phyloP scores from a whole-genome alignment of 345 rosid species.

The Gossypium anomalum region DNA sequence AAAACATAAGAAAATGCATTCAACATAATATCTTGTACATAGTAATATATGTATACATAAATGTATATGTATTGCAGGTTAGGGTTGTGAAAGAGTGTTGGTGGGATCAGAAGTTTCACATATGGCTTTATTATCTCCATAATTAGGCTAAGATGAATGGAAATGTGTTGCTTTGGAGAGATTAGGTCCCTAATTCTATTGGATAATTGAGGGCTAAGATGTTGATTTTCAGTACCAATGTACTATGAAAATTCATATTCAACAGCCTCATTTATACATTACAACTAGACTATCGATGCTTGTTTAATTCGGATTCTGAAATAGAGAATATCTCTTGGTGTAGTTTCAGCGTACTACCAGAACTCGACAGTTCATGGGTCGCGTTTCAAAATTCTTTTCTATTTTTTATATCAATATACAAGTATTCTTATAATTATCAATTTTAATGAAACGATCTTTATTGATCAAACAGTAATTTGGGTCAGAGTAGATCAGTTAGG shows the following conservation, averaged over 20 bases:
- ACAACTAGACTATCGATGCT: too few relatives aligned
- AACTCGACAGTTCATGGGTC: too few relatives aligned
- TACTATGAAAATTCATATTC: neutral
- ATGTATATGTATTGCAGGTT: conserved; percentile 17
- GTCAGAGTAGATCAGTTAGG: too few relatives aligned
- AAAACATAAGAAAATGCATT: conserved; percentile 8
- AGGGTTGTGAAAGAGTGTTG: conserved; percentile 16
- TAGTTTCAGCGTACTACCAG: too few relatives aligned
- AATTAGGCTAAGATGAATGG: neutral
- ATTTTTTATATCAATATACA: too few relatives aligned
- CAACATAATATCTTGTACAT: conserved; percentile 18
- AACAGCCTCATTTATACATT: neutral
- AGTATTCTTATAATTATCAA: too few relatives aligned
- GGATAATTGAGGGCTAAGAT: conserved; percentile 9
- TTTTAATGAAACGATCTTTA: too few relatives aligned
- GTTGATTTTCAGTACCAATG: neutral
- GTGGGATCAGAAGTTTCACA: conserved; percentile 13
- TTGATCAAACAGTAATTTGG: too few relatives aligned
- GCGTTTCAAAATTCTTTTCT: too few relatives aligned
- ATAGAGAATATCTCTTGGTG: too few relatives aligned
- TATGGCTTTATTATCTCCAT: conserved; percentile 10
- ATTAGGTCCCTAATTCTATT: conserved; percentile 14
- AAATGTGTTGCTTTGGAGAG: conserved; percentile 7
- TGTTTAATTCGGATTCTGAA: too few relatives aligned
- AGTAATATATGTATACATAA: conserved; percentile 2